A percentile compares a stretch with the other conserved stretches of the same genome.
Evolutionary conservation across 495 filamentous ascomycete genomes (phyloP).

Genomic region (Extremus antarcticus): DNA sequence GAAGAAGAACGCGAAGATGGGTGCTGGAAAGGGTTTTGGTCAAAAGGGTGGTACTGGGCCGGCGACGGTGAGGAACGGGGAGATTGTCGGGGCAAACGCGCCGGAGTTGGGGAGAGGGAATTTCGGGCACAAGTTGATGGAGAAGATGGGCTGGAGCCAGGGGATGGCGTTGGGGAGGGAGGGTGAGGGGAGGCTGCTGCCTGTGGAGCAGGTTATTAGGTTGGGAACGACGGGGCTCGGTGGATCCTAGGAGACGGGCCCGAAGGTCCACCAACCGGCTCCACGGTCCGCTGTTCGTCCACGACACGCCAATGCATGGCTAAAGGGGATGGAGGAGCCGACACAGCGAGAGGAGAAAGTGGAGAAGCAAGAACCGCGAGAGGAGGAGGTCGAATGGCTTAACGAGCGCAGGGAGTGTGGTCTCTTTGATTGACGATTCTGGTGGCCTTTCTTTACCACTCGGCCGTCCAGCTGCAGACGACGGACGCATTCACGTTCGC

Average conservation of each 20-base stretch:
- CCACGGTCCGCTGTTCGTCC: too few relatives aligned
- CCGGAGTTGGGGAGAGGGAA: conserved; percentile 78
- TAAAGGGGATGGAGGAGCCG: neutral
- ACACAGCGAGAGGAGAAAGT: neutral
- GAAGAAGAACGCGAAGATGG: conserved; percentile 11
- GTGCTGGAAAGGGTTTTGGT: conserved; percentile 11
- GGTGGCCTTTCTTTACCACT: too few relatives aligned
- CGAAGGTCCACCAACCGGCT: too few relatives aligned
- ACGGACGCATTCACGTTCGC: too few relatives aligned
- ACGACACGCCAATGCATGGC: too few relatives aligned
- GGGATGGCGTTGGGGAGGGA: conserved; percentile 79
- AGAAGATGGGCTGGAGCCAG: conserved; percentile 94
- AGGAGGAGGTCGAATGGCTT: too few relatives aligned
- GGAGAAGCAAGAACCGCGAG: neutral
- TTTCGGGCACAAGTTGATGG: conserved; percentile 74
- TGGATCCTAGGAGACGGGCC: too few relatives aligned
- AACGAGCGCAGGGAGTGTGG: too few relatives aligned
- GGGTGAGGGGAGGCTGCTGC: conserved; percentile 79
- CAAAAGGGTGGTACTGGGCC: conserved; percentile 34
- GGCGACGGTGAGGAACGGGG: conserved; percentile 66
- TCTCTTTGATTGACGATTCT: too few relatives aligned
- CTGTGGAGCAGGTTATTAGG: conserved; percentile 81
- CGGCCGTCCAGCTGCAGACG: too few relatives aligned
- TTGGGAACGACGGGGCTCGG: conserved; percentile 75
- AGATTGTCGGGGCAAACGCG: conserved; percentile 74